These are phyloP conservation scores for Balamuthia mandrillaris DNA, from an alignment of 208 protist genomes.

Conservation along the genomic window DNA sequence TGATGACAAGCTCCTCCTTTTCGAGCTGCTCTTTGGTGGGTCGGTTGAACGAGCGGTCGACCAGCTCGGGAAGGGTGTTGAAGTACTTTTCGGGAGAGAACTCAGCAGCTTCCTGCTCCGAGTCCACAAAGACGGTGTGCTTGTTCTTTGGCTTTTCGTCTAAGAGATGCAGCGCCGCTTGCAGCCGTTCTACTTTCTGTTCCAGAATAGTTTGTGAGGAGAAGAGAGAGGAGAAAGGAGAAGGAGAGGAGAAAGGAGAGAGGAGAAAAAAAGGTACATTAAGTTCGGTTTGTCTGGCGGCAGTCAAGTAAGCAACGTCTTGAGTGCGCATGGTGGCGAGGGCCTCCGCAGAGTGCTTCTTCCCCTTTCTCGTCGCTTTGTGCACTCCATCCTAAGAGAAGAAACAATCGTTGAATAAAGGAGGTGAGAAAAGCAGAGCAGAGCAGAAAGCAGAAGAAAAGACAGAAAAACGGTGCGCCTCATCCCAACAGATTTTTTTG, in stretches of 20 bases:
- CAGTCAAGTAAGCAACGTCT: neutral
- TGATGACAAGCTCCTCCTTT: neutral
- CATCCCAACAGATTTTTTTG: neutral
- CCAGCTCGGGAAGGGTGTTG: conserved; percentile 31
- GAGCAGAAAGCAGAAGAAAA: too few species aligned
- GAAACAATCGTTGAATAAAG: neutral
- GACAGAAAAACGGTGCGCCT: too few species aligned
- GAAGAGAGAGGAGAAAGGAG: too few species aligned
- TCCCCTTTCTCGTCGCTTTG: neutral
- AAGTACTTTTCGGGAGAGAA: conserved; percentile 41
- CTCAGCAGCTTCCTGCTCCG: neutral
- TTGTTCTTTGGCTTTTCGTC: neutral
- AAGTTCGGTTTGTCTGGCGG: neutral
- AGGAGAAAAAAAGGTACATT: neutral
- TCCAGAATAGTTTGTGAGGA: too few species aligned
- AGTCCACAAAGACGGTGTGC: conserved; percentile 60
- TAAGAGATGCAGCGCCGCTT: conserved; percentile 31
- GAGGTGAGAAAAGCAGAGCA: too few species aligned
- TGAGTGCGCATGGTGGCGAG: conserved; percentile 39
- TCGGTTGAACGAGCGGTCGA: conserved; percentile 28
- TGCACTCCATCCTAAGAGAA: neutral
- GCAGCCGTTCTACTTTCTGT: conserved; percentile 36
- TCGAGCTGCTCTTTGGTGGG: neutral
- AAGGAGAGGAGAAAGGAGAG: too few species aligned
- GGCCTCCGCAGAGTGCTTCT: neutral